Base-by-base conservation (phyloP, 768 basidiomycete genomes). In the Pseudohyphozyma bogoriensis region DNA sequence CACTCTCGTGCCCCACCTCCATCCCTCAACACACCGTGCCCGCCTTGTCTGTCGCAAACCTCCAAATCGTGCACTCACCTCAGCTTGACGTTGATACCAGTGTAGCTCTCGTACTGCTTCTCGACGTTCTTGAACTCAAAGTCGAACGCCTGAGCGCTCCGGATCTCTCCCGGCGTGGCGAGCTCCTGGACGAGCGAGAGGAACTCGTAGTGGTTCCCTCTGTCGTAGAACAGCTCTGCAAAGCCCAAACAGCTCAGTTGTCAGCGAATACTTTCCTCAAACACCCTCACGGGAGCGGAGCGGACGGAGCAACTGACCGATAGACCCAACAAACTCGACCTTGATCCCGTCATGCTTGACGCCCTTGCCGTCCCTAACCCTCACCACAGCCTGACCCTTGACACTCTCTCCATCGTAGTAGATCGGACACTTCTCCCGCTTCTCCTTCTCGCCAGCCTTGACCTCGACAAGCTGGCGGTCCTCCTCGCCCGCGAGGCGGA, bases 81-180 rank as follows among this genome's bases (percentile, higher is more conserved):
- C 67, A 97, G 80, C 76, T 96, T 97, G 60, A 97, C 95, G 69
- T 97, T 99, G 72, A 96, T 97, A 8, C 95, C 95, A 68, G 89
- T 85, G 73, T 97, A 97, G 68, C 86, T 89, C 78, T 97, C 93
- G 67, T 87, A 97, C 73, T 96, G 91, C 78, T 99, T 96, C 82
- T 99, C 95, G 42, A 99, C 87, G 71, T 93, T 99, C 80, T 96
- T 96, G 81, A 99, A 97, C 70, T 84, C 81, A 75, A 99, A 97
- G 55, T 96, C 92, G 68, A 85, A 95, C 12, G 90, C 89, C 75
- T 96, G 92, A 0, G 91, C 91, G 70, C 89, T 86, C 46, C 95
- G 82, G 84, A 99, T 85, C 72, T 99, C 95, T 36, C 90, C 91
- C n/a, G 90, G 90, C 0, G 89, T 85, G 3, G 92, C 90, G 29